Evolutionary conservation across 257 asterid genomes (phyloP), one percentile per base, ranked within the genome.

Genomic region (Jacaranda copaia): DNA sequence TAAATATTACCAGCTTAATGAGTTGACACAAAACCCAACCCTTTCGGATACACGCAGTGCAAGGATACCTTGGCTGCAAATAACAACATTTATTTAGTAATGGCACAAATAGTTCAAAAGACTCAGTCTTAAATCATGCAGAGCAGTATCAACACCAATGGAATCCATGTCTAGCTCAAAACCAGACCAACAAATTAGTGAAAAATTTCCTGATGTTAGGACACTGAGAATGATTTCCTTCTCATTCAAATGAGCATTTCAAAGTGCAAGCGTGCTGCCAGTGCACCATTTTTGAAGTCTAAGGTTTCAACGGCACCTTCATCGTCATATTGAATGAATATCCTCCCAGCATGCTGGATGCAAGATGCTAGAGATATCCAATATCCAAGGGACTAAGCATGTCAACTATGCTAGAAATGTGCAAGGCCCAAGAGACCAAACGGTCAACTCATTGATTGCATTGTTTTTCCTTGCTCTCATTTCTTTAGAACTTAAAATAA

Each of bases 11-110:
- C 78, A 93, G 86, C 87, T 93, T 93, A 80, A 93, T 82, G 81
- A 93, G 87, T 81, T 93, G 98, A 11, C 98, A 96, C 8, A 83
- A 86, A 74, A 96, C 97, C 98, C 99, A 96, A 76, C 99, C 92
- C 89, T 90, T 93, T 40, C 99, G 92, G 79, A 93, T 88, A 85
- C 80, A 87, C 70, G 95, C 65, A 71, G 96, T 85, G 60, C 90
- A 96, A 36, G 99, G 99, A 86, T 96, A 96, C 86, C 90, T 93
- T 83, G 85, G 91, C 99, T 96, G 82, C 85, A 89, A 69, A 81
- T 45, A 72, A 71, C 36, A 81, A 57, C 53, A n/a, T 57, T 63
- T 75, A 56, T 52, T 71, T 74, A 73, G 49, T 81, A 65, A 70
- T 45, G 64, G 70, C 39, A 72, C 4, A 20, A 19, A 62, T 57